Percentiles rank a stretch among this genome's conserved stretches.
Evolutionary conservation across 768 basidiomycete genomes (phyloP).

Genomic region (Rhodotorula kratochvilovae): DNA sequence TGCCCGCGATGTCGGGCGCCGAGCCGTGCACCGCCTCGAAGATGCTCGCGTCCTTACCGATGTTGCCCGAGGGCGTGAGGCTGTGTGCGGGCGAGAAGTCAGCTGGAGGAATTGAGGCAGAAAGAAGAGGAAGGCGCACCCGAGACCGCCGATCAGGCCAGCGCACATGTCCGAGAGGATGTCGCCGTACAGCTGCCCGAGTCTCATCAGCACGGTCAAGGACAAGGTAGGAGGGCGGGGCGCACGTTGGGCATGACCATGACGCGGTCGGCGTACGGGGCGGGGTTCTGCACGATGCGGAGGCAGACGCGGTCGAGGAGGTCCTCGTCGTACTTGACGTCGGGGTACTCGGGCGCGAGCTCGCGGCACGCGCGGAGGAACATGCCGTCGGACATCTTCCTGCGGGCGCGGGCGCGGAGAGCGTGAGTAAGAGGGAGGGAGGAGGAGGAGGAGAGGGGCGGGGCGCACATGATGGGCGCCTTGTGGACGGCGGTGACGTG

Average conservation of each 20-base stretch:
- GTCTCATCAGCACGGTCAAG: too few species aligned
- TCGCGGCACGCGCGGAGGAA: conserved; percentile 96
- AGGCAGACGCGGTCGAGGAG: conserved; percentile 93
- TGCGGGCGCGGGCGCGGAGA: conserved; percentile 46
- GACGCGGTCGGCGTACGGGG: conserved; percentile 87
- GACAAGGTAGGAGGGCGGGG: neutral
- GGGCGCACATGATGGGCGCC: conserved; percentile 90
- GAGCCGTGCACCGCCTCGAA: conserved; percentile 99
- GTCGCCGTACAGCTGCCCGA: conserved; percentile 40
- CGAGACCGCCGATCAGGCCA: conserved; percentile 94
- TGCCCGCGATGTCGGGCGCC: conserved; percentile 96
- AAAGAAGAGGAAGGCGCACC: conserved; percentile 45
- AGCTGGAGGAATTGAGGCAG: neutral
- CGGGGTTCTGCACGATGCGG: conserved; percentile 88
- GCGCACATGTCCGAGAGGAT: conserved; percentile 79
- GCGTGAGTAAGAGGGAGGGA: neutral
- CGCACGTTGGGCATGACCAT: conserved; percentile 99
- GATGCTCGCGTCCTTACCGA: conserved; percentile 83
- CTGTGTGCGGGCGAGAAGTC: neutral
- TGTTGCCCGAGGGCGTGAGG: conserved; percentile 40
- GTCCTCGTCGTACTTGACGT: conserved; percentile 91
- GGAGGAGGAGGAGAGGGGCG: neutral
- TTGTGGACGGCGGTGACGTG: conserved; percentile 97
- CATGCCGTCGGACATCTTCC: conserved; percentile 99
- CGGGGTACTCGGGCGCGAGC: conserved; percentile 91